phyloP scores from a whole-genome alignment of 2,329 filamentous ascomycete species.

The Apiospora kogelbergensis region DNA sequence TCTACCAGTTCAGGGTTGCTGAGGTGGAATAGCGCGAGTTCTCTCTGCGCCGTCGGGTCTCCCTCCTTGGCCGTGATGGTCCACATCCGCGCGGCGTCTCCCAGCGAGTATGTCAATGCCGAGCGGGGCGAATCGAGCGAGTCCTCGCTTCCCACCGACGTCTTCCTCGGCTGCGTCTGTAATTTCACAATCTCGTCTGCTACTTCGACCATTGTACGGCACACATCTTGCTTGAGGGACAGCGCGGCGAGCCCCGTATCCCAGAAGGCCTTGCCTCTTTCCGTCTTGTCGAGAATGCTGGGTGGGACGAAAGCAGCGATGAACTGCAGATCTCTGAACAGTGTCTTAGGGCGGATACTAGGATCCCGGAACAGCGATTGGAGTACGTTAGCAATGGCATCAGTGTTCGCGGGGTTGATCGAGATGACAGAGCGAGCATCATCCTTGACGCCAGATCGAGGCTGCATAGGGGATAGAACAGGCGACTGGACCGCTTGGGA shows the following conservation, averaged over 20 bases:
- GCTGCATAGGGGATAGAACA: conserved; percentile 33
- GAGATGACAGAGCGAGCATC: conserved; percentile 52
- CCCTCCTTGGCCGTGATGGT: conserved; percentile 94
- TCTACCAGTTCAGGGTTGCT: conserved; percentile 84
- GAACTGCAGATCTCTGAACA: conserved; percentile 80
- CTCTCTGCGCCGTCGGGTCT: conserved; percentile 82
- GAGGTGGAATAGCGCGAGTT: conserved; percentile 90
- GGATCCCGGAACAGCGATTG: conserved; percentile 67
- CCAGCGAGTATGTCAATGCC: conserved; percentile 64
- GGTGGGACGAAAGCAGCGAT: conserved; percentile 66
- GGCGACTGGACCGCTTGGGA: conserved; percentile 51
- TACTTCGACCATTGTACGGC: conserved; percentile 78
- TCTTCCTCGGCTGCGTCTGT: conserved; percentile 53
- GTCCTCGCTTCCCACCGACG: conserved; percentile 35
- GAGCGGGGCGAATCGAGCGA: conserved; percentile 42
- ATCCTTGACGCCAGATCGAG: conserved; percentile 41
- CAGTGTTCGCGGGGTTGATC: conserved; percentile 53
- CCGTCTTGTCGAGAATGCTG: conserved; percentile 59
- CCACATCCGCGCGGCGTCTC: conserved; percentile 85
- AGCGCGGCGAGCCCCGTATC: conserved; percentile 86
- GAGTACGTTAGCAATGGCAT: conserved; percentile 66
- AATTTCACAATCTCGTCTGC: conserved; percentile 68
- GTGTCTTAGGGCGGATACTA: conserved; percentile 71
- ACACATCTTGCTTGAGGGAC: conserved; percentile 84
- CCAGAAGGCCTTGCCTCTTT: conserved; percentile 79